A percentile compares a stretch with the other conserved stretches of the same genome.
Conservation (phyloP, 116 monocot species). For the Phalaenopsis hybrid region DNA sequence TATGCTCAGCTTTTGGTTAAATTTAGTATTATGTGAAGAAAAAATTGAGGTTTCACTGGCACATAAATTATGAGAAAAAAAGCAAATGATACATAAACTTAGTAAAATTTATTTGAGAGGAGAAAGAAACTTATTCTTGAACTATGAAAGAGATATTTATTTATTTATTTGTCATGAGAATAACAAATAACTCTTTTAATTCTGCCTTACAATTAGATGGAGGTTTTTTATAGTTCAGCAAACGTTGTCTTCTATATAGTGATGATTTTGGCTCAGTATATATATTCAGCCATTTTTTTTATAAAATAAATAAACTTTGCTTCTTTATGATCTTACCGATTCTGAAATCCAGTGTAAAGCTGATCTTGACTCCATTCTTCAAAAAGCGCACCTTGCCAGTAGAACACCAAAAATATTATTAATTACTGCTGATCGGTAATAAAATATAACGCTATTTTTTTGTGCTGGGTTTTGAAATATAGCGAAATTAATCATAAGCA, state of each 20-base stretch:
- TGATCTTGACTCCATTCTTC: neutral
- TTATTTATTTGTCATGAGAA: too few relatives aligned
- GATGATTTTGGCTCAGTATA: neutral
- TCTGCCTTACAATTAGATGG: too few relatives aligned
- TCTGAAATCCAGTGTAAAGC: neutral
- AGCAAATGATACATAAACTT: neutral
- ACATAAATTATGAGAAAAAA: neutral
- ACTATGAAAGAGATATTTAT: neutral
- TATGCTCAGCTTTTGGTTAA: neutral
- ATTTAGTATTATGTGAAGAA: too few relatives aligned
- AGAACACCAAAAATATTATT: neutral
- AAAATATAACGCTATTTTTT: too few relatives aligned
- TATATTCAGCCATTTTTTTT: too few relatives aligned
- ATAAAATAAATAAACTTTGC: neutral
- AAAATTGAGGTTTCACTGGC: too few relatives aligned
- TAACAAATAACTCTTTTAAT: too few relatives aligned
- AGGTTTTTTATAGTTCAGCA: neutral
- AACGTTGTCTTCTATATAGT: neutral
- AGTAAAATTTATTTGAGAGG: neutral
- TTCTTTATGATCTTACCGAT: neutral
- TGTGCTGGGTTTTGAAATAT: too few relatives aligned
- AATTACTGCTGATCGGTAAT: too few relatives aligned
- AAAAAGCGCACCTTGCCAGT: neutral
- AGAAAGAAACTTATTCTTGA: neutral
- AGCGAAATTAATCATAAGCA: too few relatives aligned